phyloP scores from a whole-genome alignment of 1,139 yeast genomes.

The Kodamaea arcana region DNA sequence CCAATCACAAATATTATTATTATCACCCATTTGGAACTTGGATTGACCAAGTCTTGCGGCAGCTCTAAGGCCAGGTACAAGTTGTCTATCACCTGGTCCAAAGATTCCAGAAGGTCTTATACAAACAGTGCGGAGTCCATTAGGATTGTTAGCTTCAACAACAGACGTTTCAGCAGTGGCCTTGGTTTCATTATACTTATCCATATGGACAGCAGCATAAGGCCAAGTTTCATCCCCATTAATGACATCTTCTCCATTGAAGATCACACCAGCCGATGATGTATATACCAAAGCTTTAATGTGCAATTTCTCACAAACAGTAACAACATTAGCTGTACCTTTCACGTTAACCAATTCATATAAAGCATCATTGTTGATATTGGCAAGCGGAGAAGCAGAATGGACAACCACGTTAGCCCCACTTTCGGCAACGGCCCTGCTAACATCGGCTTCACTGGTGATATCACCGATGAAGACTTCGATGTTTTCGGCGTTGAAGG shows the following conservation, averaged over 20 bases:
- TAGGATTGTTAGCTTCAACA: conserved; percentile 58
- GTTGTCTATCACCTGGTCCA: conserved; percentile 97
- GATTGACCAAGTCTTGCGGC: conserved; percentile 86
- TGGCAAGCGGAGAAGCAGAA: conserved; percentile 85
- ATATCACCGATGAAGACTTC: conserved; percentile 77
- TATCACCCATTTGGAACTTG: conserved; percentile 90
- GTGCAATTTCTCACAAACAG: conserved; percentile 52
- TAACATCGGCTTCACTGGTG: conserved; percentile 68
- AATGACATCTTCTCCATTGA: conserved; percentile 84
- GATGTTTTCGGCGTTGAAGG: conserved; percentile 59
- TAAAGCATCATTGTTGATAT: conserved; percentile 44
- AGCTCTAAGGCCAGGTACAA: conserved; percentile 86
- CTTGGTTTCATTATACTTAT: conserved; percentile 92
- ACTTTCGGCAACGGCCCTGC: conserved; percentile 54
- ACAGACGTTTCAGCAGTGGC: conserved; percentile 88
- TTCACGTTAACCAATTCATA: conserved; percentile 88
- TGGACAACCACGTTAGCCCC: conserved; percentile 81
- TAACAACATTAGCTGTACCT: conserved; percentile 76
- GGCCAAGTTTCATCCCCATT: conserved; percentile 96
- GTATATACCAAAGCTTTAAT: conserved; percentile 83
- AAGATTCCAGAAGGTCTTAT: conserved; percentile 96
- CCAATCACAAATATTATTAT: conserved; percentile 91
- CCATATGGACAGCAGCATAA: conserved; percentile 88
- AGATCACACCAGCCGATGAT: conserved; percentile 95
- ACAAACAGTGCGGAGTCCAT: conserved; percentile 71